Base-by-base conservation (phyloP, 129 eudicot species). In the Deinandra increscens region DNA sequence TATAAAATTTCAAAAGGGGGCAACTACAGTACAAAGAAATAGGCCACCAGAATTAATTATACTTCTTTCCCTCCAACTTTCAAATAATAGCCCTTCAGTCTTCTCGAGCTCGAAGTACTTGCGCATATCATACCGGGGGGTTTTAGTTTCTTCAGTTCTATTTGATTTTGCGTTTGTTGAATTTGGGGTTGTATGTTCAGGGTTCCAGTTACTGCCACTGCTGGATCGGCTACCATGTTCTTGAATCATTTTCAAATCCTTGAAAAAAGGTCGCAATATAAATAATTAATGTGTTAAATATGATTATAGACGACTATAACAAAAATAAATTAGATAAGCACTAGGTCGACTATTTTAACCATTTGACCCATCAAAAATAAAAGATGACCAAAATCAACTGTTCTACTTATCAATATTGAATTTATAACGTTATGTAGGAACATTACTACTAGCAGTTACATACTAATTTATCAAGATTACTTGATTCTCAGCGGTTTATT, bases 151-250 rank as follows among this genome's bases (percentile, higher is more conserved):
- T 74, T 34, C 23, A 0, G 60, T 19, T 54, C 36, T 74, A 68
- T 62, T 53, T 72, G 34, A 79, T 46, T 61, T 78, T 10, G 42
- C 76, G 41, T 70, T 72, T 58, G 75, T 20, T 18, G 74, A 73
- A 74, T 43, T 51, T 12, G 76, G 71, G 19, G 63, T 38, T 9
- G 63, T 33, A 15, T 64, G 9, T 45, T 69, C 96, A 7, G 96
- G 96, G 78, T 84, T 81, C 87, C 89, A 91, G 65, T 89, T 84
- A 55, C 91, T 89, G 3, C 64, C 81, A 43, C 96, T 81, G 66
- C 97, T 84, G 45, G 95, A 74, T 68, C 66, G 67, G 49, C 53
- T 58, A 26, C 83, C 74, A 18, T 72, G 74, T 9, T 84, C 94
- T 44, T 76, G 80, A 9, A 71, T 68, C 17, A 71, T 70, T 68